These are phyloP conservation scores for Lachnellula suecica DNA, from an alignment of 2,329 filamentous ascomycete genomes.

Conservation along the genomic window DNA sequence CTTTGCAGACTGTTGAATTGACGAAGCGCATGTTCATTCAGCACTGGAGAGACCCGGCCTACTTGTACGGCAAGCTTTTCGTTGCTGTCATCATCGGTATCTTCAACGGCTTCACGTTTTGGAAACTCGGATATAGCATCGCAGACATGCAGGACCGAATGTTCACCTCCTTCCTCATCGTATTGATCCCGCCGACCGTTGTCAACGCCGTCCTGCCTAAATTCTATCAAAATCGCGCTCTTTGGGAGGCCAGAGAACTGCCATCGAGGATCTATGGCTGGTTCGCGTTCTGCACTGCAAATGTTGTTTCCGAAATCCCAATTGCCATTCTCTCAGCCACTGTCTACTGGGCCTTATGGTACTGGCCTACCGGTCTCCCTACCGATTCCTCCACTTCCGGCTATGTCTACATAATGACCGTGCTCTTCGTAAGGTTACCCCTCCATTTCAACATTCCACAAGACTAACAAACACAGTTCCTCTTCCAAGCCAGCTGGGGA, in stretches of 20 bases:
- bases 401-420: conserved; percentile 75
- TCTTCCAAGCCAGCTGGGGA: conserved; percentile 75
- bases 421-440: conserved; percentile 55
- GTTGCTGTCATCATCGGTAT: conserved; percentile 69
- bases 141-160: conserved; percentile 74
- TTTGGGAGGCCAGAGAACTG: conserved; percentile 74
- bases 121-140: conserved; percentile 62
- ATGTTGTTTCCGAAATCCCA: conserved; percentile 72
- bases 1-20: conserved; percentile 62
- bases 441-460: not conserved
- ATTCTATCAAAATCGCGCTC: conserved; percentile 69
- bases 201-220: conserved; percentile 76
- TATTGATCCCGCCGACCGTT: conserved; percentile 64
- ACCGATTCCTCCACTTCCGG: conserved; percentile 63
- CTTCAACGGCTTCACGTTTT: conserved; percentile 81
- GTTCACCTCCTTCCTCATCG: conserved; percentile 68
- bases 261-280: conserved; percentile 76
- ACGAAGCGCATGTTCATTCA: conserved; percentile 70
- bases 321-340: conserved; percentile 62
- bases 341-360: conserved; percentile 75
- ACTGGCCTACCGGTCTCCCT: conserved; percentile 72
- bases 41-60: conserved; percentile 75
- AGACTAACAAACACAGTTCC: conserved; percentile 40
- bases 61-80: conserved; percentile 77
- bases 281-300: conserved; percentile 73